Evolutionary conservation across 306 rosid genomes (phyloP).

Genomic region (Vigna trinervia): DNA sequence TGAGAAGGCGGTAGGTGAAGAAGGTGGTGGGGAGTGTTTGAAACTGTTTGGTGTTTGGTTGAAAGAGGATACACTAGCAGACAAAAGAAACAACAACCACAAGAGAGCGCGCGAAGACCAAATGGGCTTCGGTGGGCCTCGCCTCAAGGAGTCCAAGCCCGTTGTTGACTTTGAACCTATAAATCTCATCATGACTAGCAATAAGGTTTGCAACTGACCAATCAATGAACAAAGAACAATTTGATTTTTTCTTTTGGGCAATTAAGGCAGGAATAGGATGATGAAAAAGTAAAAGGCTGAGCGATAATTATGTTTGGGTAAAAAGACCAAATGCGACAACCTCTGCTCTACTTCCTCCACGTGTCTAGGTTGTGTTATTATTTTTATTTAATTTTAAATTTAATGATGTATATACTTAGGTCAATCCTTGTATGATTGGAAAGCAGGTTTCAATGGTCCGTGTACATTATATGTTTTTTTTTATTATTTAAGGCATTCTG

Average conservation of each 20-base stretch:
- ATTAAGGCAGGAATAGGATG: neutral
- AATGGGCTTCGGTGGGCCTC: conserved; percentile 52
- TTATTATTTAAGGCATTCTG: too few species aligned
- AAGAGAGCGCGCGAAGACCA: conserved; percentile 62
- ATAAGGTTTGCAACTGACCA: conserved; percentile 66
- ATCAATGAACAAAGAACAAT: neutral
- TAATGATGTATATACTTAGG: neutral
- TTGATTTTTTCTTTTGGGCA: neutral
- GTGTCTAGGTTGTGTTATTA: neutral
- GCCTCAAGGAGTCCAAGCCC: conserved; percentile 55
- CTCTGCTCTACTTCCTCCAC: conserved; percentile 1
- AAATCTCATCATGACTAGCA: conserved; percentile 48
- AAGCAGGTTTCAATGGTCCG: conserved; percentile 2
- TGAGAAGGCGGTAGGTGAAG: conserved; percentile 40
- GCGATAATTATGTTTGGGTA: conserved; percentile 27
- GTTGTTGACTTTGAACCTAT: conserved; percentile 53
- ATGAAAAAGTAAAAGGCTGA: neutral
- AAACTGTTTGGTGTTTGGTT: conserved; percentile 97
- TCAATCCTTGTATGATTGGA: neutral
- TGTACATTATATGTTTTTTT: neutral
- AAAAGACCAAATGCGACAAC: neutral
- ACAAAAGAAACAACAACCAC: conserved; percentile 23
- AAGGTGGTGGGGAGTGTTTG: conserved; percentile 51
- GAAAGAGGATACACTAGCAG: conserved; percentile 45
- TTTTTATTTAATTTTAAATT: neutral